These are phyloP conservation scores for Tuber microsphaerosporum DNA, from an alignment of 495 filamentous ascomycete genomes.

Conservation along the genomic window DNA sequence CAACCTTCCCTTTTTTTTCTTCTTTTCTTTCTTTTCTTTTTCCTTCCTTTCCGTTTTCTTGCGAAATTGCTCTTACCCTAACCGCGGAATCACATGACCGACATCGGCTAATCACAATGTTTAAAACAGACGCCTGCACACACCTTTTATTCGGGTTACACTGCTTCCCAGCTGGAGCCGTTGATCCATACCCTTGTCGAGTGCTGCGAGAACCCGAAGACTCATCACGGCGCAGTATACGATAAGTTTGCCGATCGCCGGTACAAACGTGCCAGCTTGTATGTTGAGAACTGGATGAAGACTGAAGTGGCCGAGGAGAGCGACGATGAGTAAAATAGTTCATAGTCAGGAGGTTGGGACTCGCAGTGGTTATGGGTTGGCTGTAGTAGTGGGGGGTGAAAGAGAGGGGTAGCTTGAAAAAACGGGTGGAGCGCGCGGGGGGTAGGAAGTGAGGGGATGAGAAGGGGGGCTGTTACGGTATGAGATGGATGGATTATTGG, in stretches of 20 bases:
- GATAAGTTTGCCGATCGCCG: conserved; percentile 83
- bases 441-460: neutral
- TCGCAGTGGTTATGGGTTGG: neutral
- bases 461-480: conserved; percentile 18
- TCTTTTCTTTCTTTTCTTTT: conserved; percentile 4
- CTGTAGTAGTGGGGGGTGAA: neutral
- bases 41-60: conserved; percentile 7
- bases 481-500: neutral
- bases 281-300: conserved; percentile 64
- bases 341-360: neutral
- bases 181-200: conserved; percentile 70
- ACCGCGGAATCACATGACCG: conserved; percentile 15
- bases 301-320: conserved; percentile 43
- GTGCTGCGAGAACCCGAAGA: conserved; percentile 72
- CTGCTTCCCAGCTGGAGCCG: conserved; percentile 69
- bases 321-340: conserved; percentile 15
- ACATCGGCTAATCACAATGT: conserved; percentile 1
- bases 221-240: conserved; percentile 77
- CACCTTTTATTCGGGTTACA: conserved; percentile 87
- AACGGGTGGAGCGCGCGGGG: neutral
- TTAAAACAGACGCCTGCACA: conserved; percentile 62
- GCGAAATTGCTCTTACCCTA: conserved; percentile 35
- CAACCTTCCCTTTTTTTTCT: neutral
- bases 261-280: conserved; percentile 74
- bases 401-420: conserved; percentile 2